phyloP scores from a whole-genome alignment of 257 asterid species.

The Nicotiana undulata region DNA sequence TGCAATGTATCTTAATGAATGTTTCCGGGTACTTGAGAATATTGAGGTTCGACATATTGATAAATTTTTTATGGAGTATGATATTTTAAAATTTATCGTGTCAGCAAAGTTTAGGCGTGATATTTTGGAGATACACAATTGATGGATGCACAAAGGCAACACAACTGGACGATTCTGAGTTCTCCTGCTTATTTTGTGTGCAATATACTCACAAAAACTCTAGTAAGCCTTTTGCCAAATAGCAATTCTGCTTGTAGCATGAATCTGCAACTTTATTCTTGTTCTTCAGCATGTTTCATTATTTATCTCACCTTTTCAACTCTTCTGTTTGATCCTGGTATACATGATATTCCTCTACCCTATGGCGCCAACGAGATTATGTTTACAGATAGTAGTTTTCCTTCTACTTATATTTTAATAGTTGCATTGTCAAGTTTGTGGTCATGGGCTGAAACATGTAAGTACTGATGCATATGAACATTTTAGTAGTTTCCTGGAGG shows the following conservation, averaged over 20 bases:
- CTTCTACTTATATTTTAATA: background rate
- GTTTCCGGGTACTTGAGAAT: background rate
- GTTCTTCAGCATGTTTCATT: background rate
- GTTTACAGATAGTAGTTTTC: background rate
- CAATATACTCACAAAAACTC: background rate
- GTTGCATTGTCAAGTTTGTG: background rate
- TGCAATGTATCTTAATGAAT: background rate
- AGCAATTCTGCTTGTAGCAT: background rate
- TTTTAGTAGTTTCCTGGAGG: background rate
- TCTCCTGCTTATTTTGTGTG: background rate
- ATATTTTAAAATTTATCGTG: background rate
- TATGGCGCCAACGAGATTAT: background rate
- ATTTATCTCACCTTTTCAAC: background rate
- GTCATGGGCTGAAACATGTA: background rate
- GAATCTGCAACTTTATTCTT: background rate
- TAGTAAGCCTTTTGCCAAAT: background rate
- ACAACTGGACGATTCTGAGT: background rate
- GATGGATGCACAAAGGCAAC: background rate
- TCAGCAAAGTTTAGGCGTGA: background rate
- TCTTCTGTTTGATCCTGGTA: background rate
- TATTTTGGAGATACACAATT: background rate
- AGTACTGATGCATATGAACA: background rate
- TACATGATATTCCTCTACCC: background rate
- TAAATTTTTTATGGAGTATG: background rate
- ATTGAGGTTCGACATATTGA: background rate